A percentile compares a stretch with the other conserved stretches of the same genome.
Evolutionary conservation across 2,329 filamentous ascomycete species (phyloP).

Genomic region (Phyllosticta ampelicida): DNA sequence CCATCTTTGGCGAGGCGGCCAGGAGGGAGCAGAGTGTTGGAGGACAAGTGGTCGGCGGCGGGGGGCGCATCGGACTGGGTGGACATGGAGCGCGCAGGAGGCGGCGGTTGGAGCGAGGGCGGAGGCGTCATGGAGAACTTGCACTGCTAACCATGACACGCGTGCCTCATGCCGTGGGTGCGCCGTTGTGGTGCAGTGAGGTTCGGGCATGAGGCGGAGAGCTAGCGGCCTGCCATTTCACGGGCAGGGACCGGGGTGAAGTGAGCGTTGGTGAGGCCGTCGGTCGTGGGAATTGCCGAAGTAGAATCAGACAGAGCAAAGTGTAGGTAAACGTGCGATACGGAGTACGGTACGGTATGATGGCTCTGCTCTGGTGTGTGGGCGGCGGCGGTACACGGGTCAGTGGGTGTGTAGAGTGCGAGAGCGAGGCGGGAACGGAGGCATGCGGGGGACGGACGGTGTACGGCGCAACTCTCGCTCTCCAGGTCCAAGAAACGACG

Average conservation of each 20-base stretch:
- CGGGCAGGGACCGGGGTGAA: conserved; percentile 1
- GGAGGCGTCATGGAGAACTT: conserved; percentile 28
- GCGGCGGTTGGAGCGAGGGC: conserved; percentile 20
- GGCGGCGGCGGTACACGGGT: background rate
- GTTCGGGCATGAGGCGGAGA: conserved; percentile 11
- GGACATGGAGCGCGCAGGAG: conserved; percentile 29
- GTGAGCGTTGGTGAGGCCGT: conserved; percentile 12
- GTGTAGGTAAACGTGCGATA: background rate
- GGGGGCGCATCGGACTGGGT: conserved; percentile 24
- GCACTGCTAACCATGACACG: conserved; percentile 23
- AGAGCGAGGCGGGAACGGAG: background rate
- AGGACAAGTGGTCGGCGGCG: conserved; percentile 17
- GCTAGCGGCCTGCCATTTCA: conserved; percentile 10
- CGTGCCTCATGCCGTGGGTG: conserved; percentile 10
- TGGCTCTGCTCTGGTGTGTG: background rate
- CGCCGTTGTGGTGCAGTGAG: conserved; percentile 23
- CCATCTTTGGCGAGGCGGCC: conserved; percentile 38
- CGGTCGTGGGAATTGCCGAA: conserved; percentile 20
- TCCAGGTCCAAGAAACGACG: background rate
- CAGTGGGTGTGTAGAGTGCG: background rate
- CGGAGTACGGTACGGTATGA: background rate
- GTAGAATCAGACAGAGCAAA: conserved; percentile 11
- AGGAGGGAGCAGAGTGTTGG: conserved; percentile 33
- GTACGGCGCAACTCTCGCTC: background rate
- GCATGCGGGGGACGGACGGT: too few relatives aligned